phyloP scores from a whole-genome alignment of 495 filamentous ascomycete species.

The Trichoderma asperelloides region DNA sequence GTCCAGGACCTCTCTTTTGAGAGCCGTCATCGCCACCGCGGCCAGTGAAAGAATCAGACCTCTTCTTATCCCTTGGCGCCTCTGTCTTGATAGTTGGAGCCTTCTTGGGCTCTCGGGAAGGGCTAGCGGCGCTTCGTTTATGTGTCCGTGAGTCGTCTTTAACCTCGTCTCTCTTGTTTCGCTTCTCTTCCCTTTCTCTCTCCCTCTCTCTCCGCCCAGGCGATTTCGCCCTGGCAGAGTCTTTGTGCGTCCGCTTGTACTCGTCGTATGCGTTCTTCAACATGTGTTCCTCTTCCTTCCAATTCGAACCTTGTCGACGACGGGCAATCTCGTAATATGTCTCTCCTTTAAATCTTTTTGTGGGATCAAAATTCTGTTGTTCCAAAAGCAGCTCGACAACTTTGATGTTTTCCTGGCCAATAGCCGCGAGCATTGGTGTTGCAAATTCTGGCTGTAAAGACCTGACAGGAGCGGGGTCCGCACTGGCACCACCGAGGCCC shows the following conservation, averaged over 20 bases:
- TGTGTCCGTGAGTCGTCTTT: constrained; percentile 30
- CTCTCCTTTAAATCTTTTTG: constrained; percentile 56
- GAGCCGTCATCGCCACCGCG: constrained; percentile 34
- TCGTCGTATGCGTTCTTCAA: constrained; percentile 72
- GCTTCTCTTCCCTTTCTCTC: constrained; percentile 44
- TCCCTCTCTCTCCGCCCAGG: constrained; percentile 43
- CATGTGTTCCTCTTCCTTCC: constrained; percentile 81
- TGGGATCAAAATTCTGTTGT: constrained; percentile 71
- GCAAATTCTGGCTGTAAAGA: constrained; percentile 48
- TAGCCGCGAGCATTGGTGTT: constrained; percentile 90
- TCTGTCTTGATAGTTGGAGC: constrained; percentile 23
- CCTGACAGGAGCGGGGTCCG: constrained; percentile 60
- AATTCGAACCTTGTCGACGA: constrained; percentile 71
- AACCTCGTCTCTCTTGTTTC: constrained; percentile 38
- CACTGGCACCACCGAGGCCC: constrained; percentile 68
- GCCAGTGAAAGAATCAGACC: constrained; percentile 27
- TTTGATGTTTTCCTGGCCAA: constrained; percentile 78
- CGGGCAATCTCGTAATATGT: constrained; percentile 80
- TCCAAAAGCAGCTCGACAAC: constrained; percentile 73
- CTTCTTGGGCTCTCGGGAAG: constrained; percentile 35
- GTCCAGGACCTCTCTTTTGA: constrained; percentile 38
- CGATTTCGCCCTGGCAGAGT: constrained; percentile 37
- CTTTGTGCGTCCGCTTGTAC: constrained; percentile 39
- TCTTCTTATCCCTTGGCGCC: constrained; percentile 33
- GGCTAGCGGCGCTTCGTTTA: constrained; percentile 41